Evolutionary conservation across 78 protist species (phyloP), one percentile per base, ranked within the genome.

Genomic region (Dictyostelium purpureum): DNA sequence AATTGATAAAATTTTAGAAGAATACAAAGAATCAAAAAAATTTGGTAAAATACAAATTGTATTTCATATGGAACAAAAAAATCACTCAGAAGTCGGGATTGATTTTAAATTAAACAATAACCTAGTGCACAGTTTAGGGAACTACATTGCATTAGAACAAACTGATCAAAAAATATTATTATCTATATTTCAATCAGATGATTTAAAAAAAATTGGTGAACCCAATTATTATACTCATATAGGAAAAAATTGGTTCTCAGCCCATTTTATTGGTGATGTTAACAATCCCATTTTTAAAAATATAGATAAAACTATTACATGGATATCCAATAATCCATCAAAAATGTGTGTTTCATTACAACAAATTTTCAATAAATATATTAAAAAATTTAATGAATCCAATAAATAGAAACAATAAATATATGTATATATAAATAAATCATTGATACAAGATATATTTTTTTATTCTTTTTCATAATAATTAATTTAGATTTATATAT

Each of bases 61-160:
- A 16, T 33, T 11, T 33, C 71, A 63, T 16, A 63, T 33, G 12
- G 31, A n/a, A n/a, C n/a, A 12, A 33, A 63, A 31, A 19, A 31
- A 63, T 14, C 37, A 63, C 2, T 12, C 42, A 5, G 42, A 26
- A 63, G 24, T 63, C 6, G 31, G n/a, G 2, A 12, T 63, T 18
- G 71, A 63, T 2, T 63, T 63, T 63, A 63, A 63, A 63, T 63
- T 63, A 33, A 63, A 63, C 33, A 63, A 63, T 14, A 63, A 63
- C 26, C 18, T 63, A 63, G 16, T 63, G 16, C 33, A 31, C n/a
- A 33, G 3, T 63, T 31, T 35, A 10, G 69, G 33, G 1, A 14
- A 16, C 2, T 33, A 63, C 26, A 6, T 57, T 0, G 26, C 66
- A 33, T 16, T 63, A 42, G 71, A 63, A 5, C 45, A 63, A 0